Evolutionary conservation across 495 filamentous ascomycete genomes (phyloP).

Genomic region (Podospora appendiculata): DNA sequence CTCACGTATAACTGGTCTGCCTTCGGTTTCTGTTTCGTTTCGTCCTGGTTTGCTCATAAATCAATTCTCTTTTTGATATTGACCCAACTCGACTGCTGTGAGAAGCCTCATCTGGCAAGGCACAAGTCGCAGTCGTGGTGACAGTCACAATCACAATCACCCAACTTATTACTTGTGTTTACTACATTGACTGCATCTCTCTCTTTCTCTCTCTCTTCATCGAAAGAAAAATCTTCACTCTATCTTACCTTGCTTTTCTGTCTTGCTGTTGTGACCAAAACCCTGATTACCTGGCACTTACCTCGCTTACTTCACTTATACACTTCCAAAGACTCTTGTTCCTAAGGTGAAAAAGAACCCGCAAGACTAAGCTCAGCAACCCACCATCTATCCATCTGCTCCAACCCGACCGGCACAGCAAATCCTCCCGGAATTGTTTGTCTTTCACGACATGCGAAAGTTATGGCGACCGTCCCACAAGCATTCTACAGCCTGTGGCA

Average conservation of each 20-base stretch:
- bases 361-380: background rate
- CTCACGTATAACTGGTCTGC: background rate
- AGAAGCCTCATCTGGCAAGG: too few species aligned
- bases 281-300: background rate
- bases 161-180: background rate
- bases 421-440: background rate
- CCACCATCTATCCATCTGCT: background rate
- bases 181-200: background rate
- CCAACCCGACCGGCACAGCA: too few species aligned
- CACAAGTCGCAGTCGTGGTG: background rate
- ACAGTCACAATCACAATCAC: background rate
- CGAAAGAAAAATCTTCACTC: background rate
- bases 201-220: background rate
- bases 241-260: background rate
- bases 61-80: background rate
- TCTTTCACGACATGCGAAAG: constrained; percentile 35
- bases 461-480: constrained; percentile 39
- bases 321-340: background rate
- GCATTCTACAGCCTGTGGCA: constrained; percentile 49
- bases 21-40: constrained; percentile 1
- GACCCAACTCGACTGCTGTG: too few species aligned
- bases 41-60: background rate
- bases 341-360: background rate
- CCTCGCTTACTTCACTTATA: background rate
- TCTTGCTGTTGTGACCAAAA: background rate